phyloP scores from a whole-genome alignment of 106 monocot genomes.

The Vanilla planifolia region DNA sequence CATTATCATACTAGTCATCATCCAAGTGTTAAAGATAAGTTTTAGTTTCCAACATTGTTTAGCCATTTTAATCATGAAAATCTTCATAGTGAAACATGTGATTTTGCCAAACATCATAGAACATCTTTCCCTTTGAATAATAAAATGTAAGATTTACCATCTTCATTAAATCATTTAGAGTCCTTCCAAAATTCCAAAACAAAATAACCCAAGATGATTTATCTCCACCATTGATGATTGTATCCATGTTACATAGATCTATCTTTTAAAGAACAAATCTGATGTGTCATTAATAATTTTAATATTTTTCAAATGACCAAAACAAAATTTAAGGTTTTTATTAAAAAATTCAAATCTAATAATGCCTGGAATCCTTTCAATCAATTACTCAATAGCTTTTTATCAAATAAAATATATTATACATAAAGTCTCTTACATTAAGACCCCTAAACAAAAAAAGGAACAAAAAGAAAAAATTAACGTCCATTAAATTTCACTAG shows the following conservation, averaged over 20 bases:
- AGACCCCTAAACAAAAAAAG: neutral
- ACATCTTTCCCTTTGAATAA: conserved; percentile 5
- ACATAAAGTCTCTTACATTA: neutral
- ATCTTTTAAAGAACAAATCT: conserved; percentile 1
- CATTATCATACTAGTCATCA: neutral
- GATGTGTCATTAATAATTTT: neutral
- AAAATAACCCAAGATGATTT: neutral
- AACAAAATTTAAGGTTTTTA: neutral
- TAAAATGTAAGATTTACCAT: neutral
- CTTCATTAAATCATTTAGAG: neutral
- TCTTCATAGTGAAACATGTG: conserved; percentile 9
- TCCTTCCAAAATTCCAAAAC: neutral
- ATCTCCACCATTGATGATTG: conserved; percentile 7
- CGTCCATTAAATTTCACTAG: neutral
- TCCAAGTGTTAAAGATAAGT: neutral
- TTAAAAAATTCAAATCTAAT: neutral
- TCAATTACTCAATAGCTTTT: neutral
- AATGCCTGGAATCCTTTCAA: conserved; percentile 1
- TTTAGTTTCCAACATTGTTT: conserved; percentile 6
- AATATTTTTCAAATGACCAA: too few relatives aligned
- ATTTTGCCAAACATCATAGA: too few relatives aligned
- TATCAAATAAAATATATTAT: neutral
- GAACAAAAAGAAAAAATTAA: neutral
- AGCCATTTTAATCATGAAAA: neutral
- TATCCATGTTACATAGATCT: neutral